Conservation (phyloP, 2,329 filamentous ascomycete genomes). For the Pseudofabraea citricarpa region DNA sequence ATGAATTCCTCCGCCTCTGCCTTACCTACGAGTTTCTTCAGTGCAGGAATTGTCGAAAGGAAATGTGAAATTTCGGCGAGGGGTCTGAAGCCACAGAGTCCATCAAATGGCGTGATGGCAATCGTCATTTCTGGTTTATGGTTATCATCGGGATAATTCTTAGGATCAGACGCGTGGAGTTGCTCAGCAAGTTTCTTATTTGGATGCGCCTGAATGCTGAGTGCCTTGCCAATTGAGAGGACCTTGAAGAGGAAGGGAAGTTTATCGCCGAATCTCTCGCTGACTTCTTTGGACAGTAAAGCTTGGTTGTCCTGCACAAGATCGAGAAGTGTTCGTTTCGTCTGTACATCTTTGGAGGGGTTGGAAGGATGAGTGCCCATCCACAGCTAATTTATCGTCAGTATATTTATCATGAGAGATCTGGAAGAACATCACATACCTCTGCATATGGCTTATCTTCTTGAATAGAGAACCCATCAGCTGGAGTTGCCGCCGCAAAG, state of each 20-base stretch:
- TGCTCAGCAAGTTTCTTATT: constrained; percentile 92
- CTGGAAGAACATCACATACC: constrained; percentile 41
- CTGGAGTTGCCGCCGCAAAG: constrained; percentile 80
- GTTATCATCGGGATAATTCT: constrained; percentile 98
- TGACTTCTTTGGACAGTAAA: constrained; percentile 70
- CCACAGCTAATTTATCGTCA: constrained; percentile 66
- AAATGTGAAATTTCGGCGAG: constrained; percentile 84
- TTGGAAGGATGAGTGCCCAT: constrained; percentile 98
- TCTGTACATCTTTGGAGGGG: constrained; percentile 82
- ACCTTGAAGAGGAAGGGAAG: constrained; percentile 98
- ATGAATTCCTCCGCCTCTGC: constrained; percentile 54
- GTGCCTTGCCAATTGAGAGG: constrained; percentile 88
- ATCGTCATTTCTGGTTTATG: constrained; percentile 99
- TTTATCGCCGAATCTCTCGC: constrained; percentile 71
- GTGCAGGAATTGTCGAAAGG: constrained; percentile 50
- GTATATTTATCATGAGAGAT: constrained; percentile 3
- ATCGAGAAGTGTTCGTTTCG: constrained; percentile 80
- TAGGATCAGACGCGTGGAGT: constrained; percentile 78
- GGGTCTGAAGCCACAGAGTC: constrained; percentile 91
- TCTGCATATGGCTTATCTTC: constrained; percentile 92
- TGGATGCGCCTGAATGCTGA: constrained; percentile 95
- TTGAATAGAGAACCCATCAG: constrained; percentile 70
- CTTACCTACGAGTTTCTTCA: constrained; percentile 64
- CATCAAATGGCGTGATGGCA: constrained; percentile 92
- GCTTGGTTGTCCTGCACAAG: constrained; percentile 82